Evolutionary conservation across 305 asterid species (phyloP), one percentile per base, ranked within the genome.

Genomic region (Solanum chacoense): DNA sequence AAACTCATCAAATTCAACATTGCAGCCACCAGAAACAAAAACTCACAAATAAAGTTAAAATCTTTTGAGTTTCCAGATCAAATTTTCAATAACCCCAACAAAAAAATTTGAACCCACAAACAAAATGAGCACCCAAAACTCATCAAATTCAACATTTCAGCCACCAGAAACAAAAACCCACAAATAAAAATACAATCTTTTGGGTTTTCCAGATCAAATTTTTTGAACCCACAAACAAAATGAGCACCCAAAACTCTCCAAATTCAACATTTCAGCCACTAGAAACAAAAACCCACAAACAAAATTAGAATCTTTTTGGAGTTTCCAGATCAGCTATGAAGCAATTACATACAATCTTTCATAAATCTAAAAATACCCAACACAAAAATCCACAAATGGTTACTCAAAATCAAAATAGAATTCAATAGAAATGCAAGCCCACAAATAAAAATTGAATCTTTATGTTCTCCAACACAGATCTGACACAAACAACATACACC

Each of bases 391-490:
- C 69, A 59, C 26, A 59, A 59, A 59, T 59, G 69, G 69, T 0
- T 67, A 69, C 34, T 2, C 34, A 69, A 26, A 69, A 69, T 69
- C 75, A 26, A 26, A 34, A 65, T 1, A 72, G 59, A 91, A 89
- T 55, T 72, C 89, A 72, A 11, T 69, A 76, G 34, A 87, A 85
- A 77, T 40, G 79, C 87, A 78, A 88, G 87, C 89, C 92, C 89
- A 37, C 72, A 63, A 16, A 65, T 24, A 86, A 93, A 93, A 94
- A 87, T 89, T 59, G 80, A 91, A 89, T 87, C 90, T 91, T 92
- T 85, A 28, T 38, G 67, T 83, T 50, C 77, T 72, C 16, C 55
- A 88, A 88, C 74, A 89, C 92, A 92, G 95, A 95, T 95, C 98
- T 93, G 86, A 73, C 31, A 85, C 31, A 67, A 89, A 90, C 45